A percentile compares a stretch with the other conserved stretches of the same genome.
phyloP scores from a whole-genome alignment of 2,329 filamentous ascomycete genomes.

The Cordyceps farinosa region DNA sequence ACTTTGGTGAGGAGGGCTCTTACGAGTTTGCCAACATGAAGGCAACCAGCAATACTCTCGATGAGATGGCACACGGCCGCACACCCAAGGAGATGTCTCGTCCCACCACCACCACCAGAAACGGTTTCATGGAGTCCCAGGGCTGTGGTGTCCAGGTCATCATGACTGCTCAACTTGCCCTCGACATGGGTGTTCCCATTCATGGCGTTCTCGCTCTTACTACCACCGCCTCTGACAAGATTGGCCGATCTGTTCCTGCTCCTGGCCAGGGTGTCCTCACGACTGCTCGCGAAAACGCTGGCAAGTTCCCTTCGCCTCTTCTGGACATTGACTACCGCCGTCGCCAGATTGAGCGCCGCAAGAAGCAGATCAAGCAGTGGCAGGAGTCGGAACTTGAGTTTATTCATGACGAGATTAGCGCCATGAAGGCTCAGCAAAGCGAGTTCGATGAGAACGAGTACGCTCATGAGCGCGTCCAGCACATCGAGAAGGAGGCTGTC shows the following conservation, averaged over 20 bases:
- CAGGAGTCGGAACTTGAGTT: constrained; percentile 93
- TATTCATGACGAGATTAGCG: constrained; percentile 85
- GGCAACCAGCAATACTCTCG: constrained; percentile 95
- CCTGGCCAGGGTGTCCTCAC: constrained; percentile 96
- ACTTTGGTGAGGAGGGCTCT: constrained; percentile 98
- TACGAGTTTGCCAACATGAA: constrained; percentile 99
- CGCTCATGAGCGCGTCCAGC: constrained; percentile 74
- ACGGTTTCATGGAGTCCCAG: constrained; percentile 99
- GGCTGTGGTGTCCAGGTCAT: constrained; percentile 97
- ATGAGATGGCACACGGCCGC: constrained; percentile 92
- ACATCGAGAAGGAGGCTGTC: constrained; percentile 81
- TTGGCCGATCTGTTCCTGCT: constrained; percentile 92
- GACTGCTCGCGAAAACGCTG: constrained; percentile 82
- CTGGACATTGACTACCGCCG: constrained; percentile 97
- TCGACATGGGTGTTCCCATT: constrained; percentile 98
- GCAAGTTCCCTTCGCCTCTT: constrained; percentile 91
- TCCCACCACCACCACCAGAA: constrained; percentile 92
- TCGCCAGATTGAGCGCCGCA: constrained; percentile 89
- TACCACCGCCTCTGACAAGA: constrained; percentile 97
- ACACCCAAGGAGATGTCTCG: constrained; percentile 98
- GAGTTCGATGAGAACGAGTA: constrained; percentile 82
- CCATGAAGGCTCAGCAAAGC: constrained; percentile 76
- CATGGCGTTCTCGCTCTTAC: constrained; percentile 92
- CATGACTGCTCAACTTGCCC: constrained; percentile 92
- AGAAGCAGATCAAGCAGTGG: constrained; percentile 93